These are phyloP conservation scores for Penicillium vulpinum DNA, from an alignment of 2,329 filamentous ascomycete species.

Conservation along the genomic window DNA sequence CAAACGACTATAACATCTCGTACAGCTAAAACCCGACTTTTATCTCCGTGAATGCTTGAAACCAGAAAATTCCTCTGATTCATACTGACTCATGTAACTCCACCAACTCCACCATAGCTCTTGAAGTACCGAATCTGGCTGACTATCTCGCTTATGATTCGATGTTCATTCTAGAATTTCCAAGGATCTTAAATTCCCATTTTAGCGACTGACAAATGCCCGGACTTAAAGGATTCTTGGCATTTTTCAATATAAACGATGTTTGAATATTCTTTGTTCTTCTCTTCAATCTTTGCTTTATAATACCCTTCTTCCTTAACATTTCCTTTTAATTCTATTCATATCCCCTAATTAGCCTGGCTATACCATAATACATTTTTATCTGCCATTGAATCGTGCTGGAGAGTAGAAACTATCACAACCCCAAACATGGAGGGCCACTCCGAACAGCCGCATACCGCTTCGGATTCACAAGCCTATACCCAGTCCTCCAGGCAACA, in stretches of 20 bases:
- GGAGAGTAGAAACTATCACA: constrained; percentile 6
- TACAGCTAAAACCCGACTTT: not conserved
- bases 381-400: constrained; percentile 10
- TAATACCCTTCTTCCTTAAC: not conserved
- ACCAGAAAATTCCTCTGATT: constrained; percentile 13
- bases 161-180: not conserved
- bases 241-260: not conserved
- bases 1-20: too few species aligned
- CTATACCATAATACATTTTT: constrained; percentile 14
- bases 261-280: not conserved
- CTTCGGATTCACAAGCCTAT: constrained; percentile 13
- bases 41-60: constrained; percentile 16
- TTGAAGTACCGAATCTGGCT: not conserved
- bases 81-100: constrained; percentile 21
- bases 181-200: not conserved
- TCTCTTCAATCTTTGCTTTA: not conserved
- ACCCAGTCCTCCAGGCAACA: not conserved
- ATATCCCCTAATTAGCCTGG: not conserved
- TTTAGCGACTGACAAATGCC: constrained; percentile 7
- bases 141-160: not conserved
- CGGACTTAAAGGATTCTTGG: not conserved
- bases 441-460: constrained; percentile 12
- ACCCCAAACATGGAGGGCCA: constrained; percentile 23
- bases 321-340: not conserved
- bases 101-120: constrained; percentile 17